phyloP scores from a whole-genome alignment of 2,329 filamentous ascomycete genomes.

The Penicillium verrucosum region DNA sequence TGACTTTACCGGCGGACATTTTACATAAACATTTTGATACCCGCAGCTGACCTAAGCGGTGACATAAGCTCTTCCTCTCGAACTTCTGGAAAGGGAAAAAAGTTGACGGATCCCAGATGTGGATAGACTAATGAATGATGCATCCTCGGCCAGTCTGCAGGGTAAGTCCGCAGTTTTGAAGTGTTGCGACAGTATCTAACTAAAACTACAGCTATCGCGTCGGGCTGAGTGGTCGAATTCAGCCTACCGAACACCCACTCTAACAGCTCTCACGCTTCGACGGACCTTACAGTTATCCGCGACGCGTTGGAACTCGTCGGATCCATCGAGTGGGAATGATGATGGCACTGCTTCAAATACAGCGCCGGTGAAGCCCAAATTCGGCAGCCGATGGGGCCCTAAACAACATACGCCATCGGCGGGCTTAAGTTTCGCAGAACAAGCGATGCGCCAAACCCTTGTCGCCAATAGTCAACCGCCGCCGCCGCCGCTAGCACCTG shows the following conservation, averaged over 20 bases:
- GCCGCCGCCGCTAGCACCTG: slow-evolving; percentile 4
- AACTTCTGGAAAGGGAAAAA: slow-evolving; percentile 18
- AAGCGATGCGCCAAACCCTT: slow-evolving; percentile 31
- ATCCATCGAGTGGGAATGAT: slow-evolving; percentile 21
- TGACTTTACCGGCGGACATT: slow-evolving; percentile 23
- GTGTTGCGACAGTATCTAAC: not conserved
- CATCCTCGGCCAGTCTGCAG: slow-evolving; percentile 34
- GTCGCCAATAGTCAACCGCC: slow-evolving; percentile 19
- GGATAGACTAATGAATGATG: slow-evolving; percentile 27
- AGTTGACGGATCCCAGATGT: slow-evolving; percentile 17
- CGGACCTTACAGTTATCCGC: slow-evolving; percentile 37
- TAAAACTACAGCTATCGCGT: slow-evolving; percentile 33
- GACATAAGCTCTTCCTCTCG: slow-evolving; percentile 16
- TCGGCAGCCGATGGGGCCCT: slow-evolving; percentile 27
- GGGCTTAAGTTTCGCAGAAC: slow-evolving; percentile 33
- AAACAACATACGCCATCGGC: slow-evolving; percentile 20
- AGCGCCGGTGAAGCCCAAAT: slow-evolving; percentile 24
- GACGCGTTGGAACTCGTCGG: slow-evolving; percentile 26
- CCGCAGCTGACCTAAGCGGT: slow-evolving; percentile 1
- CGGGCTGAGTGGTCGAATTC: slow-evolving; percentile 40
- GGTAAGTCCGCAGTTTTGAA: slow-evolving; percentile 20
- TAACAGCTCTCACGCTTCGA: slow-evolving; percentile 22
- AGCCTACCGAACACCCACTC: slow-evolving; percentile 25
- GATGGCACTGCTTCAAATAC: slow-evolving; percentile 16
- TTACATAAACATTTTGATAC: not conserved